These are phyloP conservation scores for Flaveria linearis DNA, from an alignment of 129 eudicot species.

Conservation along the genomic window DNA sequence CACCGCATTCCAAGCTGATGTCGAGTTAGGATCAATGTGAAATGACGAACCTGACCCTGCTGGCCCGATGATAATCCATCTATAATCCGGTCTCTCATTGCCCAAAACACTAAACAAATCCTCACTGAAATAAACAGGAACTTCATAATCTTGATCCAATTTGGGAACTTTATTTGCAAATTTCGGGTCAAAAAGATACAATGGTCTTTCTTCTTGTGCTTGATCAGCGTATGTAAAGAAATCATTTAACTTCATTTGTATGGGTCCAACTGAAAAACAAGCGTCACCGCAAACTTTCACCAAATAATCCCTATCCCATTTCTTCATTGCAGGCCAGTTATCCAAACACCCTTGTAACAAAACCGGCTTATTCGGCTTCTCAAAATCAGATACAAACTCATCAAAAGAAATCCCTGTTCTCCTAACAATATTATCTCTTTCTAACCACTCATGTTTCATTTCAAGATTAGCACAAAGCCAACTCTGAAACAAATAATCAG, in stretches of 20 bases:
- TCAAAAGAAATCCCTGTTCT: conserved; percentile 77
- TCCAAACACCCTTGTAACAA: conserved; percentile 92
- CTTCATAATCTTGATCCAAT: conserved; percentile 68
- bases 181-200: conserved; percentile 91
- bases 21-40: conserved; percentile 96
- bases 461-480: conserved; percentile 99
- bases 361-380: conserved; percentile 90
- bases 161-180: conserved; percentile 71
- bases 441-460: conserved; percentile 88
- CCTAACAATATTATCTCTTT: conserved; percentile 71
- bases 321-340: conserved; percentile 64
- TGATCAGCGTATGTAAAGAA: conserved; percentile 74
- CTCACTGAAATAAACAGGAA: conserved; percentile 75
- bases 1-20: conserved; percentile 99
- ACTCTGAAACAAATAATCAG: conserved; percentile 96
- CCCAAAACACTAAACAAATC: conserved; percentile 88
- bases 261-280: conserved; percentile 78
- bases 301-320: conserved; percentile 81
- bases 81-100: conserved; percentile 87
- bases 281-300: conserved; percentile 54
- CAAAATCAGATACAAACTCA: conserved; percentile 66
- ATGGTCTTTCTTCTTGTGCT: conserved; percentile 83
- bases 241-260: conserved; percentile 73
- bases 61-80: conserved; percentile 97
- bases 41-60: conserved; percentile 97